Evolutionary conservation across 768 basidiomycete genomes (phyloP).

Genomic region (Calocera viscosa): DNA sequence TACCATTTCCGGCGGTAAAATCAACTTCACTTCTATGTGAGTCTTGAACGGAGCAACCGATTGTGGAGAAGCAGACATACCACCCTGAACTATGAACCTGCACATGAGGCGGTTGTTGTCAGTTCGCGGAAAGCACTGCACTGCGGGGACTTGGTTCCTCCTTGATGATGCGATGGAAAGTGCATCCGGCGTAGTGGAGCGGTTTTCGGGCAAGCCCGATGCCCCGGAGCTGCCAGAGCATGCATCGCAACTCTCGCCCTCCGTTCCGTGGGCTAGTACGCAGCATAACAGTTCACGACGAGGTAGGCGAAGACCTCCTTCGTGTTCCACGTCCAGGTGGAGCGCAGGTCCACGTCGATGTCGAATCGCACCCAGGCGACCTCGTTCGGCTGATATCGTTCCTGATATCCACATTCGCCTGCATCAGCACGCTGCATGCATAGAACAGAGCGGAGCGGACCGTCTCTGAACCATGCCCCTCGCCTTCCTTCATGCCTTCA

Average conservation of each 20-base stretch:
- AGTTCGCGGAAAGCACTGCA: neutral
- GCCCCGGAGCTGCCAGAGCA: too few species aligned
- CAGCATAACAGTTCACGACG: too few species aligned
- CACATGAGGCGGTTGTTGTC: constrained; percentile 18
- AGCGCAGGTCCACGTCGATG: constrained; percentile 49
- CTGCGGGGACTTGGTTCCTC: constrained; percentile 1
- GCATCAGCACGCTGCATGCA: too few species aligned
- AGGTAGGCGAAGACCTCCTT: constrained; percentile 86
- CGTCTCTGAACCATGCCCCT: too few species aligned
- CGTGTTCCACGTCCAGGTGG: constrained; percentile 93
- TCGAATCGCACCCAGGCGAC: constrained; percentile 4
- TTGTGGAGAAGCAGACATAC: constrained; percentile 21
- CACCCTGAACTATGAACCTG: constrained; percentile 85
- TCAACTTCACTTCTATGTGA: constrained; percentile 28
- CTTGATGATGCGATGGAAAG: constrained; percentile 25
- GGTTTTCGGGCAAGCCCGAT: constrained; percentile 49
- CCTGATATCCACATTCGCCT: neutral
- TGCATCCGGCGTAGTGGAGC: constrained; percentile 38
- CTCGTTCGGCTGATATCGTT: constrained; percentile 7
- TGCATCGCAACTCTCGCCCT: too few species aligned
- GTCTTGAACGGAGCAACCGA: neutral
- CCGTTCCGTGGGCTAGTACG: too few species aligned
- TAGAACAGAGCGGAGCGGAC: too few species aligned
- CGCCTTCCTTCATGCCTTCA: too few species aligned
- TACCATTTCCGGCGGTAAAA: constrained; percentile 74